Base-by-base conservation (phyloP, 164 flowering plant species). In the Nymphaea thermarum region DNA sequence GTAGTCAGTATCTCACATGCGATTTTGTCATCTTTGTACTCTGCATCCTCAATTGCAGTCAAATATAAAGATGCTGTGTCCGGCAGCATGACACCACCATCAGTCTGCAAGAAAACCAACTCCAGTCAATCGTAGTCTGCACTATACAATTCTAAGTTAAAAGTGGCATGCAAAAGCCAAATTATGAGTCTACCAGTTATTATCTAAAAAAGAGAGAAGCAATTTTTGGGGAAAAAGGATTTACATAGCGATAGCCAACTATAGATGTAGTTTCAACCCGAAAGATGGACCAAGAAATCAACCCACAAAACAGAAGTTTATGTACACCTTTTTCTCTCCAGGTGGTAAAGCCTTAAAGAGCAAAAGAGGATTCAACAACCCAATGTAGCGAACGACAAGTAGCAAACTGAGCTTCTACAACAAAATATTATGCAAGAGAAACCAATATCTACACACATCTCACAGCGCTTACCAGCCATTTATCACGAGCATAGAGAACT, bases 31-130 rank as follows among this genome's bases (percentile, higher is more conserved):
- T 94, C 92, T 77, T 94, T 94, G 82, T 94, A 94, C 45, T 94
- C 98, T 44, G 97, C 89, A 82, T 94, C 99, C 80, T 94, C 99
- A 64, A 94, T 94, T 59, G 99, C 99, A 67, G 99, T 94, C 76
- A 94, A 70, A 77, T 80, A 82, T 12, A 94, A 88, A 67, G 96
- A 82, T 62, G 98, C 96, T 77, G 76, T 90, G 74, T 94, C 99
- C 14, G 99, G 99, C 69, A 94, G 78, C 41, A 94, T 85, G 67
- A 86, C 18, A 61, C 99, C 99, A 79, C 79, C 85, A 59, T 78
- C 67, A 60, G 80, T 85, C 99, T 94, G 36, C 36, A 25, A 25
- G 36, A 25, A 25, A 25, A 25, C 36, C 36, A 25, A 25, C 36
- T 25, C 36, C 36, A 25, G 36, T 25, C 36, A 25, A 25, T 25